These are phyloP conservation scores for Sporothrix mexicana DNA, from an alignment of 2,329 filamentous ascomycete species.

Conservation along the genomic window DNA sequence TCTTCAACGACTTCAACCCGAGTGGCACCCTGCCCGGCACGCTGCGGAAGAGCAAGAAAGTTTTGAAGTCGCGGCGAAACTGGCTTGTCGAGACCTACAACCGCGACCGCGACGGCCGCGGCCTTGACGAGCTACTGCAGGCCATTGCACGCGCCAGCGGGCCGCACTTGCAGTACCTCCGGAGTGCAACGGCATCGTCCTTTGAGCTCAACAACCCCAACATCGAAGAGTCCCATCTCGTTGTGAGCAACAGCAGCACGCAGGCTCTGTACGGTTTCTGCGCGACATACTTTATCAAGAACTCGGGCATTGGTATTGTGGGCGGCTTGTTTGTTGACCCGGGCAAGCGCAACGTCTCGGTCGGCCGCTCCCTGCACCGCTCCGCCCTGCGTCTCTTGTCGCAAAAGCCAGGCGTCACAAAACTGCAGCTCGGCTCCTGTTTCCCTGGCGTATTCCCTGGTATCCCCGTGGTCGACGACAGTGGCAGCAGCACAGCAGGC, in stretches of 20 bases:
- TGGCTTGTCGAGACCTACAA: slow-evolving; percentile 94
- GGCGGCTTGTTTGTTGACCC: slow-evolving; percentile 92
- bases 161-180: slow-evolving; percentile 71
- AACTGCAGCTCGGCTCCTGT: slow-evolving; percentile 79
- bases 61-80: slow-evolving; percentile 86
- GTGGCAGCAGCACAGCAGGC: slow-evolving; percentile 28
- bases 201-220: slow-evolving; percentile 72
- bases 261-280: slow-evolving; percentile 91
- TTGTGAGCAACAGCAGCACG: slow-evolving; percentile 92
- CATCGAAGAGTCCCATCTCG: slow-evolving; percentile 83
- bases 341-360: slow-evolving; percentile 81
- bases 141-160: slow-evolving; percentile 70
- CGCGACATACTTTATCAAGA: slow-evolving; percentile 79
- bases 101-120: slow-evolving; percentile 74
- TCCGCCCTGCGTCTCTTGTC: slow-evolving; percentile 76
- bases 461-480: slow-evolving; percentile 67
- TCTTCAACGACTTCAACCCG: slow-evolving; percentile 76
- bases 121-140: slow-evolving; percentile 76
- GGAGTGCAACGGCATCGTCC: slow-evolving; percentile 71
- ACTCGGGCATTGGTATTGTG: slow-evolving; percentile 74
- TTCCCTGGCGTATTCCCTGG: slow-evolving; percentile 88
- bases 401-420: slow-evolving; percentile 74
- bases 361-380: slow-evolving; percentile 87
- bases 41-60: slow-evolving; percentile 83
- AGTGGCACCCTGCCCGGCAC: slow-evolving; percentile 71